Evolutionary conservation across 2,329 filamentous ascomycete species (phyloP).

Genomic region (Fusarium setosum): DNA sequence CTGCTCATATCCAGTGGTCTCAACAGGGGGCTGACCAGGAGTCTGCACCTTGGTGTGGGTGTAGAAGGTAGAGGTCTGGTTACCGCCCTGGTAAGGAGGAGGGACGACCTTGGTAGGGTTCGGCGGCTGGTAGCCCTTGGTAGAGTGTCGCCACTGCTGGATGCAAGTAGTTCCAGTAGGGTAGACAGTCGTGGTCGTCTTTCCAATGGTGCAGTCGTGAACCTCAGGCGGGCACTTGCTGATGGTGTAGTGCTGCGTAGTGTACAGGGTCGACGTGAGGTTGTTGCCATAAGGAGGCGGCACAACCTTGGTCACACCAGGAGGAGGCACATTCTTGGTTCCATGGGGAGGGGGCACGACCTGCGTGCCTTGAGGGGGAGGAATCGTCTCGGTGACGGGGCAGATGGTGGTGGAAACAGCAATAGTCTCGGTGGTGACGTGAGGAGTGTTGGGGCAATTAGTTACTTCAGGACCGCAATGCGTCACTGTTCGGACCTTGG

Average conservation of each 20-base stretch:
- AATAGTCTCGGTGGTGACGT: slow-evolving; percentile 26
- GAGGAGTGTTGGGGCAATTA: slow-evolving; percentile 17
- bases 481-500: slow-evolving; percentile 26
- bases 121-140: neutral
- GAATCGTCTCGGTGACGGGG: slow-evolving; percentile 17
- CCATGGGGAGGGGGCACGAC: slow-evolving; percentile 3
- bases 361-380: neutral
- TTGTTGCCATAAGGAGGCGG: neutral
- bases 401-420: slow-evolving; percentile 23
- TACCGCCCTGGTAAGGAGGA: slow-evolving; percentile 17
- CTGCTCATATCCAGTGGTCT: neutral
- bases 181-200: slow-evolving; percentile 1
- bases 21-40: neutral
- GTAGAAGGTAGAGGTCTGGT: slow-evolving; percentile 23
- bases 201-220: slow-evolving; percentile 1
- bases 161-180: slow-evolving; percentile 1
- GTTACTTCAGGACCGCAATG: slow-evolving; percentile 14
- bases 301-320: neutral
- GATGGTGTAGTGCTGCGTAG: slow-evolving; percentile 18
- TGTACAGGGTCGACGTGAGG: slow-evolving; percentile 13
- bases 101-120: neutral
- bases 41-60: slow-evolving; percentile 10
- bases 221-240: slow-evolving; percentile 4
- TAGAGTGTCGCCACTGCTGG: neutral
- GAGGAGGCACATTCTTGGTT: too few species aligned